These are phyloP conservation scores for Triangularia setosa DNA, from an alignment of 2,329 filamentous ascomycete species.

Conservation along the genomic window DNA sequence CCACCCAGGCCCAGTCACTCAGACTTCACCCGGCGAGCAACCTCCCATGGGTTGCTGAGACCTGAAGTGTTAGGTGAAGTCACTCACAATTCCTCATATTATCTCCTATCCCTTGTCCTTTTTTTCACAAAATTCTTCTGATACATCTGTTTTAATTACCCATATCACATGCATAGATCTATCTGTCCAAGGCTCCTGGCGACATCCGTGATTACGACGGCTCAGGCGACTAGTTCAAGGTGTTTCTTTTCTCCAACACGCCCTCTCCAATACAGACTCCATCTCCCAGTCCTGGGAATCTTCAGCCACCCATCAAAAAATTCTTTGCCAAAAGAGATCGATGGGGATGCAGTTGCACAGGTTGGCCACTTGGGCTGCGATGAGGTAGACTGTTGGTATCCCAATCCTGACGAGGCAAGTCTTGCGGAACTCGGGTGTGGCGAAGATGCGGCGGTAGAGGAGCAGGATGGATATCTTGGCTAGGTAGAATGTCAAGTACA, in stretches of 20 bases:
- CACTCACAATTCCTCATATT: too few species aligned
- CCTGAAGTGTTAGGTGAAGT: too few species aligned
- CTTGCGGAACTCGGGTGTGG: not conserved
- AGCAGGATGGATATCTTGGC: not conserved
- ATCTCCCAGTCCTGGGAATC: too few species aligned
- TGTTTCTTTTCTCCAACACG: too few species aligned
- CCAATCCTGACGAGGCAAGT: not conserved
- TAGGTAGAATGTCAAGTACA: not conserved
- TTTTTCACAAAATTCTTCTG: too few species aligned
- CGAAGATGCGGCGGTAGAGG: not conserved
- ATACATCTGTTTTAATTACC: not conserved
- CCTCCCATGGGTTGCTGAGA: too few species aligned
- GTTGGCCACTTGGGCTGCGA: not conserved
- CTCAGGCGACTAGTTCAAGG: conserved; percentile 28
- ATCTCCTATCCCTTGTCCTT: too few species aligned
- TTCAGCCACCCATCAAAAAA: too few species aligned
- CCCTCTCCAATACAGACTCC: too few species aligned
- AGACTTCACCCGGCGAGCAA: too few species aligned
- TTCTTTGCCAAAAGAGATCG: not conserved
- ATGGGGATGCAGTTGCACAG: not conserved
- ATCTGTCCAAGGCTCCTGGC: conserved; percentile 28
- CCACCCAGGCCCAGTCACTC: conserved; percentile 21
- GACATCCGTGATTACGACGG: conserved; percentile 30
- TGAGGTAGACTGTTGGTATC: not conserved
- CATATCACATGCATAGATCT: conserved; percentile 14